A percentile compares a stretch with the other conserved stretches of the same genome.
phyloP scores from a whole-genome alignment of 1,284 basidiomycete genomes.

The Cerioporus squamosus region DNA sequence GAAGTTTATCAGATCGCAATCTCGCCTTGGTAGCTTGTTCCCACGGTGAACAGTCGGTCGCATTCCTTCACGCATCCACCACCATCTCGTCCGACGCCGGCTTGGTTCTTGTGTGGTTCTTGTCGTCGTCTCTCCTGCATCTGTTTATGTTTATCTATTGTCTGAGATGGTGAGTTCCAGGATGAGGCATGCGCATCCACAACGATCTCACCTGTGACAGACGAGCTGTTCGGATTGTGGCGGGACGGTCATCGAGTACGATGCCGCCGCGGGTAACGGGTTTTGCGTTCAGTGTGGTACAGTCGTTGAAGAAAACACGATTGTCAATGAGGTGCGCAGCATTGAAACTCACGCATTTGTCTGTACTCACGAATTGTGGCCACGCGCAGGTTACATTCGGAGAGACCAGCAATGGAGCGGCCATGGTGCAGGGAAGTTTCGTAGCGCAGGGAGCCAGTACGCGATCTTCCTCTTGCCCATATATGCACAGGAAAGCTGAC shows the following conservation, averaged over 20 bases:
- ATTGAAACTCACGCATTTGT: neutral
- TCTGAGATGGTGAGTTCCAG: neutral
- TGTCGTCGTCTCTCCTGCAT: no score
- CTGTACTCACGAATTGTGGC: neutral
- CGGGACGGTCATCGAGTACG: constrained; percentile 82
- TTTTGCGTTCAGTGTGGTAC: constrained; percentile 87
- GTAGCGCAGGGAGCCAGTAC: constrained; percentile 92
- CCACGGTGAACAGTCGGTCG: no score
- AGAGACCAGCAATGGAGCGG: constrained; percentile 90
- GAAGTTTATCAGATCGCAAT: no score
- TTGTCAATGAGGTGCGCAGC: constrained; percentile 71
- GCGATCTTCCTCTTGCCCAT: constrained; percentile 39
- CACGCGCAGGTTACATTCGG: constrained; percentile 81
- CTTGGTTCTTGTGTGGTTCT: no score
- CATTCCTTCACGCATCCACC: no score
- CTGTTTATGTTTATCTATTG: no score
- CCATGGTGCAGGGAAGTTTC: constrained; percentile 94
- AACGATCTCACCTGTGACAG: constrained; percentile 26
- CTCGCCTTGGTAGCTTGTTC: no score
- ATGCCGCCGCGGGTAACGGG: constrained; percentile 79
- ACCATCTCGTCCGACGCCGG: no score
- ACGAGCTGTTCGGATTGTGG: constrained; percentile 71
- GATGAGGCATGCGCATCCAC: neutral
- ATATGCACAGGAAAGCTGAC: neutral
- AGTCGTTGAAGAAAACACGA: constrained; percentile 93